Evolutionary conservation across 2,329 filamentous ascomycete genomes (phyloP), one percentile per base, ranked within the genome.

Genomic region (Corynespora cassiicola): DNA sequence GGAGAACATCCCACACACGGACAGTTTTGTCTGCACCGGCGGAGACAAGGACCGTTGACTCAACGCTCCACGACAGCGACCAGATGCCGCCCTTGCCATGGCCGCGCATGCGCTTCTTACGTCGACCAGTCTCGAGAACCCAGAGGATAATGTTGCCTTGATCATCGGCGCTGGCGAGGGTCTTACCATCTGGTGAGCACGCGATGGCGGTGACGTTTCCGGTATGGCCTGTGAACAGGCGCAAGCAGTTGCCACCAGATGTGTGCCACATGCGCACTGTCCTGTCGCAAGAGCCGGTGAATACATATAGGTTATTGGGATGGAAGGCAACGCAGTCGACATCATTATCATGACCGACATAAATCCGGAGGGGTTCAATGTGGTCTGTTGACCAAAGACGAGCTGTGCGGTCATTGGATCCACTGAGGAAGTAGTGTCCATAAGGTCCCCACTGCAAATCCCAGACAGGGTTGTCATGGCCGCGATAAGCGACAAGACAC

Each of bases 181-280:
- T 84, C 65, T 88, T 91, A 50, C 94, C 94, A 57, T 90, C 90
- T 1, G 89, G 90, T 15, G 89, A 86, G 59, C 90, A 95, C 49
- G 92, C 83, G 17, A 97, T 74, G 0, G 90, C 82, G 10, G 87
- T 95, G 62, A 97, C 85, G 59, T 90, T 89, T 32, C 94, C 90
- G 0, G 84, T 87, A 63, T 99, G 94, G 1, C 94, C 94, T 0
- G 88, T 90, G 63, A 97, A 96, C 58, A 97, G 83, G 17, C 94
- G 87, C 5, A 96, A 88, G 22, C 90, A 90, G 46, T 86, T 85
- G 18, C 94, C 94, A 7, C 87, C 92, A 8, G 84, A 80, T n/a
- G 96, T 82, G 7, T 90, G 86, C 94, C 94, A 99, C 92, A 99
- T 97, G 19, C 94, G 86, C 21, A 97, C 88, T 0, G 90, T 94